Percentiles rank a stretch among this genome's conserved stretches.
These are phyloP conservation scores for Hyaloscypha bicolor DNA, from an alignment of 495 filamentous ascomycete genomes.

Conservation along the genomic window DNA sequence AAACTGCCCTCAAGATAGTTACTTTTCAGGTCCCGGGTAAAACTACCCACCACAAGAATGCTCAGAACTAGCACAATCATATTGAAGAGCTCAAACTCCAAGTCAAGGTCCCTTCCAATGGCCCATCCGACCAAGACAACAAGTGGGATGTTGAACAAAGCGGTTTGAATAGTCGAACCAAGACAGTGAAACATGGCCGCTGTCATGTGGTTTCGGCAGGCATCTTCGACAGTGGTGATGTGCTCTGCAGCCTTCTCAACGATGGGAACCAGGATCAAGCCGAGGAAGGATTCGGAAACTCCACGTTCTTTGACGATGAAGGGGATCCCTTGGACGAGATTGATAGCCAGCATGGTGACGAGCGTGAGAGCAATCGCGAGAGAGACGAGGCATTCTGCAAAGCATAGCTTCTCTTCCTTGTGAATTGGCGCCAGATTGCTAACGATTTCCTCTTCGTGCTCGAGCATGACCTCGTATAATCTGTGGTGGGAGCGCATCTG, in stretches of 20 bases:
- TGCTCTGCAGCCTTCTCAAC: background rate
- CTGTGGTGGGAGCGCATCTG: constrained; percentile 82
- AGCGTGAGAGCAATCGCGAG: constrained; percentile 68
- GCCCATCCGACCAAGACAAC: background rate
- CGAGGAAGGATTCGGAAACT: background rate
- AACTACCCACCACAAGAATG: background rate
- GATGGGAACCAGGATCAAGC: background rate
- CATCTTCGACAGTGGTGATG: background rate
- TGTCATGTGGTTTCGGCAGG: background rate
- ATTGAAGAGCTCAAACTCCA: background rate
- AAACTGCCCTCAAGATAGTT: background rate
- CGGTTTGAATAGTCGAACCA: background rate
- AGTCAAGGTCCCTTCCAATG: background rate
- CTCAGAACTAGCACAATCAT: background rate
- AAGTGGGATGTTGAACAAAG: background rate
- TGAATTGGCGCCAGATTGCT: constrained; percentile 31
- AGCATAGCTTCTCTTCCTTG: constrained; percentile 74
- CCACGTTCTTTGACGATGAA: background rate
- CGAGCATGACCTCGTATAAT: constrained; percentile 56
- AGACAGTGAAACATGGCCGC: background rate
- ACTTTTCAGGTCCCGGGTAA: background rate
- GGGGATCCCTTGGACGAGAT: constrained; percentile 56
- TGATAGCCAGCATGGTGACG: constrained; percentile 79
- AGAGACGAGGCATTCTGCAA: constrained; percentile 71
- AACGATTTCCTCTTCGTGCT: constrained; percentile 40